Evolutionary conservation across 805 yeast species (phyloP).

Genomic region (Cyberlindnera xishuangbannaensis): DNA sequence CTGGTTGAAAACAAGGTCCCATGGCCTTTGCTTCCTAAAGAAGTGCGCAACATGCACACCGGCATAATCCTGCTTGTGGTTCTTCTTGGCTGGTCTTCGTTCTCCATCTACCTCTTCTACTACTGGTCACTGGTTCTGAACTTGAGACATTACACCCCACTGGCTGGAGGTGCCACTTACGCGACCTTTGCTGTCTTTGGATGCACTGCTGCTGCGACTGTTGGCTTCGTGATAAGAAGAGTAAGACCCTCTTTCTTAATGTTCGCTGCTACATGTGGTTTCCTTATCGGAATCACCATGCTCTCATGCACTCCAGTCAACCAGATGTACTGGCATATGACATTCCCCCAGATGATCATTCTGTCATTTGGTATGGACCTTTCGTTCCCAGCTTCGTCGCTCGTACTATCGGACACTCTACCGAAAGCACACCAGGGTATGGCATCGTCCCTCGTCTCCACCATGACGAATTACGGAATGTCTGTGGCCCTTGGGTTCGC

Average conservation of each 20-base stretch:
- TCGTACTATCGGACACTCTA: slow-evolving; percentile 51
- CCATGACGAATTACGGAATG: slow-evolving; percentile 67
- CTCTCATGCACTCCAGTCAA: slow-evolving; percentile 50
- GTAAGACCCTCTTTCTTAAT: slow-evolving; percentile 47
- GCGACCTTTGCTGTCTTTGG: slow-evolving; percentile 49
- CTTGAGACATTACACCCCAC: slow-evolving; percentile 41
- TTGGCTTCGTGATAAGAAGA: slow-evolving; percentile 41
- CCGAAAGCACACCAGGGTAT: slow-evolving; percentile 68
- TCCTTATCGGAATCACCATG: slow-evolving; percentile 48
- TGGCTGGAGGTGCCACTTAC: slow-evolving; percentile 42
- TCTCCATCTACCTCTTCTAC: slow-evolving; percentile 70
- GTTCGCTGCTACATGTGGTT: slow-evolving; percentile 45
- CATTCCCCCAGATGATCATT: slow-evolving; percentile 50
- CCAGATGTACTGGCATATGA: slow-evolving; percentile 54
- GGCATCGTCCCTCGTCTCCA: slow-evolving; percentile 69
- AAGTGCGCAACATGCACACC: slow-evolving; percentile 39
- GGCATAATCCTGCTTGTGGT: slow-evolving; percentile 45
- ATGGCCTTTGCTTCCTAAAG: slow-evolving; percentile 50
- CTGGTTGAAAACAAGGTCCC: slow-evolving; percentile 39
- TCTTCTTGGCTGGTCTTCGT: slow-evolving; percentile 70
- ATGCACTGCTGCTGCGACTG: slow-evolving; percentile 44
- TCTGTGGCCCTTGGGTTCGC: slow-evolving; percentile 68
- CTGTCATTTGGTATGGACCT: slow-evolving; percentile 73
- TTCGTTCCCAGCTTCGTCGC: slow-evolving; percentile 70
- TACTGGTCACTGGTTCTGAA: slow-evolving; percentile 47